phyloP scores from a whole-genome alignment of 345 rosid genomes.

The Iberis pinnata region DNA sequence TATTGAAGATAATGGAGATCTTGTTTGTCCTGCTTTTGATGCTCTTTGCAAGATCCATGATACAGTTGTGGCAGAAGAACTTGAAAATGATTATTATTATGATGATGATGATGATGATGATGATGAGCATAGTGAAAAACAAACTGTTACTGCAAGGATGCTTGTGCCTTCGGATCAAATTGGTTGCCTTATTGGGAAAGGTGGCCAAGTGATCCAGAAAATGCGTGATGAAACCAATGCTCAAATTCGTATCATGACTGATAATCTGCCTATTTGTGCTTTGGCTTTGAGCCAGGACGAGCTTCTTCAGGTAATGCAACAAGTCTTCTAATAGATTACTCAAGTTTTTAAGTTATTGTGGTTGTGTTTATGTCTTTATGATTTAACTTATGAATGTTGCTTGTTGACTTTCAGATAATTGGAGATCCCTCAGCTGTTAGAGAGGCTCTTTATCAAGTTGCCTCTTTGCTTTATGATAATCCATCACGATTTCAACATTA shows the following conservation, averaged over 20 bases:
- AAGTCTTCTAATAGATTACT: slow-evolving; percentile 5
- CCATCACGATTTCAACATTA: slow-evolving; percentile 65
- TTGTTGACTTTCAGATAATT: slow-evolving; percentile 39
- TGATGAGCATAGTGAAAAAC: slow-evolving; percentile 25
- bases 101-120: slow-evolving; percentile 22
- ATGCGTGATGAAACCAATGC: slow-evolving; percentile 54
- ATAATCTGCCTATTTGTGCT: slow-evolving; percentile 56
- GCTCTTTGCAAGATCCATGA: slow-evolving; percentile 64
- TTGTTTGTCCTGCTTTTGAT: slow-evolving; percentile 62
- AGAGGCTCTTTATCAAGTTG: slow-evolving; percentile 55
- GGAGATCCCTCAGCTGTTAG: slow-evolving; percentile 56
- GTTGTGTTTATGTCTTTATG: not conserved
- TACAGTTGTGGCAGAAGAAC: slow-evolving; percentile 32
- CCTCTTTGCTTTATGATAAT: slow-evolving; percentile 59
- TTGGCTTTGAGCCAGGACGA: slow-evolving; percentile 45
- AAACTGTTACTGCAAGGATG: slow-evolving; percentile 47
- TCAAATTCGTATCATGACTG: slow-evolving; percentile 58
- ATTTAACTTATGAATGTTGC: not conserved
- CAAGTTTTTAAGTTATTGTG: not conserved
- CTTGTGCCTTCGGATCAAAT: slow-evolving; percentile 78
- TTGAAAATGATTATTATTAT: too few relatives aligned
- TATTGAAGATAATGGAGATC: slow-evolving; percentile 43
- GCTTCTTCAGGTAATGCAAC: slow-evolving; percentile 56
- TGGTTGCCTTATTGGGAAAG: slow-evolving; percentile 71
- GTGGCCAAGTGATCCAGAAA: slow-evolving; percentile 63